Conservation (phyloP, 176 grass and related monocot genomes). For the Bromus sterilis region DNA sequence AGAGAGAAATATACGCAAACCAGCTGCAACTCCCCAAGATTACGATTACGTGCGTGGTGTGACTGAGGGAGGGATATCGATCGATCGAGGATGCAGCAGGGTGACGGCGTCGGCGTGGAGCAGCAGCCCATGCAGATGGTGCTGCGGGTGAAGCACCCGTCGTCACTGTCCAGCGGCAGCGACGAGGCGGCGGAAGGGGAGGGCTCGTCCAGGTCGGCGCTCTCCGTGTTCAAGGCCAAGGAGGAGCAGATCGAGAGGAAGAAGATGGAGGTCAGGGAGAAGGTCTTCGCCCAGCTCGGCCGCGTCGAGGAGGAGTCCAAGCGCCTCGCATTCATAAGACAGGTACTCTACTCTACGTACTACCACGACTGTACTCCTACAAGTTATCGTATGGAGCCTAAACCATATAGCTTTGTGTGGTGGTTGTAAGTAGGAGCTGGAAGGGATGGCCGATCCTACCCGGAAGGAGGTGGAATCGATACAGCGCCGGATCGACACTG, state of each 20-base stretch:
- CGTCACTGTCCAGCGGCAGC: slow-evolving; percentile 10
- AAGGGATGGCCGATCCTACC: slow-evolving; percentile 83
- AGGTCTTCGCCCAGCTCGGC: slow-evolving; percentile 80
- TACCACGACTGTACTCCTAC: background rate
- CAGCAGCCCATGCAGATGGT: slow-evolving; percentile 73
- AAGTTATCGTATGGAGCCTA: no score
- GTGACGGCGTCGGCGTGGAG: slow-evolving; percentile 28
- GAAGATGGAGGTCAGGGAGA: slow-evolving; percentile 84
- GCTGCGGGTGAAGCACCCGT: slow-evolving; percentile 62
- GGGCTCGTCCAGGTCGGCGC: slow-evolving; percentile 56
- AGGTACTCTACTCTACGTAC: slow-evolving; percentile 22
- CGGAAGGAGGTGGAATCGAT: slow-evolving; percentile 79
- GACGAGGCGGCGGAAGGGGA: slow-evolving; percentile 37
- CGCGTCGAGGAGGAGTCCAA: slow-evolving; percentile 94
- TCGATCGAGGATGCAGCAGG: slow-evolving; percentile 43
- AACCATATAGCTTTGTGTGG: background rate
- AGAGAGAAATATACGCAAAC: background rate
- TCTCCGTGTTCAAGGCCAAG: slow-evolving; percentile 84
- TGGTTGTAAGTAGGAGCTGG: slow-evolving; percentile 51
- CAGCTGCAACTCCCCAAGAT: background rate
- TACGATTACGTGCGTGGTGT: background rate
- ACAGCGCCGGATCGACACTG: slow-evolving; percentile 60
- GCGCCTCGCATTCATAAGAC: slow-evolving; percentile 63
- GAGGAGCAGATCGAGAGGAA: slow-evolving; percentile 90
- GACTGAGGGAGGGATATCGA: background rate